A percentile compares a stretch with the other conserved stretches of the same genome.
These are phyloP conservation scores for Corinectria fuckeliana DNA, from an alignment of 2,329 filamentous ascomycete species.

Conservation along the genomic window DNA sequence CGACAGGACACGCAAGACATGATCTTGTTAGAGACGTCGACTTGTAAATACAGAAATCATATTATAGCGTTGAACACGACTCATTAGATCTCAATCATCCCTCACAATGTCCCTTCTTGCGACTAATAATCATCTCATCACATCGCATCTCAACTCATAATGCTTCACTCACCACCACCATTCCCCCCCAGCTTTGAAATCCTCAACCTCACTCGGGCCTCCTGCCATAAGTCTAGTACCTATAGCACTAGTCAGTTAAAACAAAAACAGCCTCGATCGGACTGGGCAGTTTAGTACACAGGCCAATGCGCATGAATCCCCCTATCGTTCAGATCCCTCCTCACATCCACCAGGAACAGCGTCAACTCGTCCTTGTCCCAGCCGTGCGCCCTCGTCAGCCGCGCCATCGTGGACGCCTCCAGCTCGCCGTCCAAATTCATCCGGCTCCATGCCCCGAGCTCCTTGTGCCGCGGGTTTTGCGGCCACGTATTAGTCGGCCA, in stretches of 20 bases:
- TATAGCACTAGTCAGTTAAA: not conserved
- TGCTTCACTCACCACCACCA: not conserved
- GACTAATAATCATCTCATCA: not conserved
- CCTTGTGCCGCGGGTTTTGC: constrained; percentile 21
- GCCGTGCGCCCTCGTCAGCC: constrained; percentile 21
- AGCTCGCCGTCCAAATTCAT: constrained; percentile 21
- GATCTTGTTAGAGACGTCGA: not conserved
- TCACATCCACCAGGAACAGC: constrained; percentile 22
- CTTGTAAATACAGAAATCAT: not conserved
- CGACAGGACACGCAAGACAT: not conserved
- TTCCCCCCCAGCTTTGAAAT: not conserved
- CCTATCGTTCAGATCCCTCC: constrained; percentile 16
- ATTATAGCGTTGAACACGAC: not conserved
- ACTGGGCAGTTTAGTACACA: constrained; percentile 23
- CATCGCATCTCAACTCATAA: not conserved
- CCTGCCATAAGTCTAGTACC: constrained; percentile 21
- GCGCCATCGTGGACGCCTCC: constrained; percentile 30
- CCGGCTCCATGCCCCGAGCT: constrained; percentile 25
- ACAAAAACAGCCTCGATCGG: too few species aligned
- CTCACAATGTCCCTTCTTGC: not conserved
- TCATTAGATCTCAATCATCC: not conserved
- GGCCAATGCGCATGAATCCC: constrained; percentile 23
- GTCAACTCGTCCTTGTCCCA: constrained; percentile 15
- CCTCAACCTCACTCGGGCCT: constrained; percentile 10
- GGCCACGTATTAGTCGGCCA: constrained; percentile 33